Percentiles rank a stretch among this genome's conserved stretches.
phyloP scores from a whole-genome alignment of 2,329 filamentous ascomycete genomes.

The Davidsoniella neocaledoniae region DNA sequence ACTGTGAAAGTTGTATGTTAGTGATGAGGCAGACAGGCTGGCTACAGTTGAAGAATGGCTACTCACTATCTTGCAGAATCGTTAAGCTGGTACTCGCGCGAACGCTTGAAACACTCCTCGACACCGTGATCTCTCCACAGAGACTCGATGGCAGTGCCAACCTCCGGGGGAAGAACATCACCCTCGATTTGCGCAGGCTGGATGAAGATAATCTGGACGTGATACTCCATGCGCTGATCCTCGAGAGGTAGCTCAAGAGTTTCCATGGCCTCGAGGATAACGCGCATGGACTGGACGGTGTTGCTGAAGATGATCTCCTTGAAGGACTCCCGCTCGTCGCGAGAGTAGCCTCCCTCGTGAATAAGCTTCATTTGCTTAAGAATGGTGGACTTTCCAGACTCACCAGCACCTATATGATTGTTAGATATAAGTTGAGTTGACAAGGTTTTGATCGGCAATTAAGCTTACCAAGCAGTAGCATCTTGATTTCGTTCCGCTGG shows the following conservation, averaged over 20 bases:
- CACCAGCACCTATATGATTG: constrained; percentile 61
- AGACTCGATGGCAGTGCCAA: constrained; percentile 80
- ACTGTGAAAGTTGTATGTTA: constrained; percentile 32
- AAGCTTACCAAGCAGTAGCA: constrained; percentile 76
- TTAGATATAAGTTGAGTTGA: background rate
- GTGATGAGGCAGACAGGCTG: constrained; percentile 10
- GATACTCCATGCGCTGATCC: constrained; percentile 86
- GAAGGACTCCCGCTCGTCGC: constrained; percentile 60
- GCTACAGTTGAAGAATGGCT: constrained; percentile 1
- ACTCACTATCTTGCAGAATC: constrained; percentile 90
- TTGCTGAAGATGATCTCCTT: constrained; percentile 58
- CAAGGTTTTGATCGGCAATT: constrained; percentile 11
- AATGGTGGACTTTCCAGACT: constrained; percentile 83
- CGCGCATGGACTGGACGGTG: constrained; percentile 52
- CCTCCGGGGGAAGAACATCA: constrained; percentile 83
- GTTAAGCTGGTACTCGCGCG: constrained; percentile 89
- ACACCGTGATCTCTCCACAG: constrained; percentile 88
- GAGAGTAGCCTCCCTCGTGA: constrained; percentile 95
- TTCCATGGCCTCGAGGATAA: constrained; percentile 54
- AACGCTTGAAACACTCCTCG: constrained; percentile 88
- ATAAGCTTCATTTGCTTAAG: constrained; percentile 99
- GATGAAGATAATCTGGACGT: constrained; percentile 98
- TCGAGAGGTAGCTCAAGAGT: constrained; percentile 65
- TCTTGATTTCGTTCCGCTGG: constrained; percentile 99
- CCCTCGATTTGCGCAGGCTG: constrained; percentile 93